Evolutionary conservation across 495 filamentous ascomycete species (phyloP).

Genomic region (Podospora appendiculata): DNA sequence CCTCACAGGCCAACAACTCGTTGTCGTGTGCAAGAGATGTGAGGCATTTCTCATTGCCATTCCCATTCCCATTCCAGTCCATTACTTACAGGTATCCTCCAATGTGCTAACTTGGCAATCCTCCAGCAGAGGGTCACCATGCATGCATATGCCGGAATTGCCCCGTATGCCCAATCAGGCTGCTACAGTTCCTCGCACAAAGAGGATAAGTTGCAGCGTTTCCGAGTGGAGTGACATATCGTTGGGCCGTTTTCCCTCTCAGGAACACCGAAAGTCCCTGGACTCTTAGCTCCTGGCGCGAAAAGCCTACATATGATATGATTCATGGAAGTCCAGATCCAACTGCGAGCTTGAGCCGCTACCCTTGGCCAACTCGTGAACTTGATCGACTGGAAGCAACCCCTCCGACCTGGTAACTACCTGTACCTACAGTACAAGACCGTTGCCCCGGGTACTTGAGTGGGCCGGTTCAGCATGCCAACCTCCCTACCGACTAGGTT

Average conservation of each 20-base stretch:
- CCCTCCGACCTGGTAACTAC: too few relatives aligned
- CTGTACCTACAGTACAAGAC: too few relatives aligned
- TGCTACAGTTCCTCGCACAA: not conserved
- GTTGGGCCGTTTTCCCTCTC: not conserved
- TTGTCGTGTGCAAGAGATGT: not conserved
- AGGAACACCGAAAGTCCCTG: not conserved
- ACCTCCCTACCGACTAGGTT: too few relatives aligned
- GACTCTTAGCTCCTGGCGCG: too few relatives aligned
- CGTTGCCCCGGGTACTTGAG: too few relatives aligned
- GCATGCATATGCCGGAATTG: constrained; percentile 17
- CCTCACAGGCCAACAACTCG: not conserved
- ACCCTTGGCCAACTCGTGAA: too few relatives aligned
- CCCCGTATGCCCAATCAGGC: constrained; percentile 14
- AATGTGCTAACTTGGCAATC: constrained; percentile 6
- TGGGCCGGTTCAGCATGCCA: too few relatives aligned
- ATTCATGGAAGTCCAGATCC: too few relatives aligned
- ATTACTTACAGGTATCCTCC: not conserved
- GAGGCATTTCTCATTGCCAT: constrained; percentile 16
- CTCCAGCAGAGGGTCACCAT: constrained; percentile 6
- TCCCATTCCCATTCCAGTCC: too few relatives aligned
- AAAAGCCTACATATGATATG: too few relatives aligned
- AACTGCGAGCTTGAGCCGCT: too few relatives aligned
- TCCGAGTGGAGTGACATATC: constrained; percentile 3
- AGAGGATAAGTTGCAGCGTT: not conserved
- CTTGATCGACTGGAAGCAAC: too few relatives aligned